phyloP scores from a whole-genome alignment of 306 rosid genomes.

The Cajanus cajan region DNA sequence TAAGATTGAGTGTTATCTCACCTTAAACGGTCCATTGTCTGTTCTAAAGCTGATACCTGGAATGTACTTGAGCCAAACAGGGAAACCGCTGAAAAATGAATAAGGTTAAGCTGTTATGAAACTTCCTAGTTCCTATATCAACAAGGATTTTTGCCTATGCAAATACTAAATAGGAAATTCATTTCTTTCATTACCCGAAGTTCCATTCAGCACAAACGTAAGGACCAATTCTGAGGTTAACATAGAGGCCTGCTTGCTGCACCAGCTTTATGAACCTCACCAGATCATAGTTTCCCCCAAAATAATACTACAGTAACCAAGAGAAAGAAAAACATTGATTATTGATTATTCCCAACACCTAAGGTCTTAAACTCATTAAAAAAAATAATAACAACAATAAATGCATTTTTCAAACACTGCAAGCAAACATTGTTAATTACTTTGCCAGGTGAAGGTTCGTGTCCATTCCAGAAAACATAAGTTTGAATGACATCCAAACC shows the following conservation, averaged over 20 bases:
- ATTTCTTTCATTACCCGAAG: slow-evolving; percentile 66
- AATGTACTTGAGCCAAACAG: slow-evolving; percentile 97
- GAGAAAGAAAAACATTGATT: background rate
- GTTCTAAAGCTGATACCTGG: slow-evolving; percentile 93
- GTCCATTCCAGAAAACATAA: slow-evolving; percentile 99
- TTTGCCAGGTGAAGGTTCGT: slow-evolving; percentile 88
- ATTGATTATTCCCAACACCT: slow-evolving; percentile 14
- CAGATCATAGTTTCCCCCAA: slow-evolving; percentile 90
- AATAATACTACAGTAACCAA: slow-evolving; percentile 66
- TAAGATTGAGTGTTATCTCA: slow-evolving; percentile 30
- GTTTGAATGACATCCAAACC: slow-evolving; percentile 98
- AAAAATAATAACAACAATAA: background rate
- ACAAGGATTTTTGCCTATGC: background rate
- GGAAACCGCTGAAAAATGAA: slow-evolving; percentile 74
- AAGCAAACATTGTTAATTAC: slow-evolving; percentile 48
- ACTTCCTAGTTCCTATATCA: background rate
- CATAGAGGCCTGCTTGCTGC: slow-evolving; percentile 91
- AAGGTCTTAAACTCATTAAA: background rate
- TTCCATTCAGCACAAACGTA: slow-evolving; percentile 99
- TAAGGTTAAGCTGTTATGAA: background rate
- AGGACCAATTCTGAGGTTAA: slow-evolving; percentile 96
- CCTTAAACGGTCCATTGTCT: slow-evolving; percentile 94
- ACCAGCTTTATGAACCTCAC: slow-evolving; percentile 86
- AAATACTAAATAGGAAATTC: slow-evolving; percentile 2
- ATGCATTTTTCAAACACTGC: slow-evolving; percentile 4